Conservation (phyloP, 2,329 filamentous ascomycete genomes). For the Colletotrichum tamarilloi region DNA sequence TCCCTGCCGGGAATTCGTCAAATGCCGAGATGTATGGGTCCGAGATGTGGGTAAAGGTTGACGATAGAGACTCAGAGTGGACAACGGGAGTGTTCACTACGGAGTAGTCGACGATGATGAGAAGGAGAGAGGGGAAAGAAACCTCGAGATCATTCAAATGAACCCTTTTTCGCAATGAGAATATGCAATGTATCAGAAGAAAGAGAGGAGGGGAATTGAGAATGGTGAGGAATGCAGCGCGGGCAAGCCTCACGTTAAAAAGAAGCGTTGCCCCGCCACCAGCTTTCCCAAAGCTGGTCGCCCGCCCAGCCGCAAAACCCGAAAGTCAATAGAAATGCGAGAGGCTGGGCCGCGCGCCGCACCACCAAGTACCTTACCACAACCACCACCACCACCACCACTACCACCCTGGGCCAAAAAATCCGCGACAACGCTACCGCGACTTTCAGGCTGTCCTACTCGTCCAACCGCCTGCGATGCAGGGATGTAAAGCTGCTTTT, state of each 20-base stretch:
- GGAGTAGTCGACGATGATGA: neutral
- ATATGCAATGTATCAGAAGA: neutral
- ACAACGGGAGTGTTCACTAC: neutral
- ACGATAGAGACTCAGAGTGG: neutral
- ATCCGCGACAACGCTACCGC: slow-evolving; percentile 26
- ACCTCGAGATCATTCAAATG: neutral
- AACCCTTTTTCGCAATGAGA: neutral
- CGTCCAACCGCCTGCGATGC: slow-evolving; percentile 27
- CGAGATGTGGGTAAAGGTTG: neutral
- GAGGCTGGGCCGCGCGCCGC: slow-evolving; percentile 44
- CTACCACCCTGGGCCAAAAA: neutral
- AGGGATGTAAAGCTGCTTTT: slow-evolving; percentile 29
- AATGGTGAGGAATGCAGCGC: slow-evolving; percentile 20
- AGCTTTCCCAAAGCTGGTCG: slow-evolving; percentile 38
- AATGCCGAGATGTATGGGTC: neutral
- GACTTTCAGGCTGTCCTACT: neutral
- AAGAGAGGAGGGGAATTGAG: neutral
- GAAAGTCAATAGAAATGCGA: slow-evolving; percentile 48
- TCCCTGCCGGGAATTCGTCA: neutral
- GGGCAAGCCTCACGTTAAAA: slow-evolving; percentile 46
- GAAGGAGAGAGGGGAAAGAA: neutral
- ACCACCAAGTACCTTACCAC: too few relatives aligned
- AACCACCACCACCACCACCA: neutral
- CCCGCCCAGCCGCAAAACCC: neutral
- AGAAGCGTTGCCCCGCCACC: slow-evolving; percentile 61